phyloP scores from a whole-genome alignment of 2,329 filamentous ascomycete genomes.

The Penicillium capsulatum region DNA sequence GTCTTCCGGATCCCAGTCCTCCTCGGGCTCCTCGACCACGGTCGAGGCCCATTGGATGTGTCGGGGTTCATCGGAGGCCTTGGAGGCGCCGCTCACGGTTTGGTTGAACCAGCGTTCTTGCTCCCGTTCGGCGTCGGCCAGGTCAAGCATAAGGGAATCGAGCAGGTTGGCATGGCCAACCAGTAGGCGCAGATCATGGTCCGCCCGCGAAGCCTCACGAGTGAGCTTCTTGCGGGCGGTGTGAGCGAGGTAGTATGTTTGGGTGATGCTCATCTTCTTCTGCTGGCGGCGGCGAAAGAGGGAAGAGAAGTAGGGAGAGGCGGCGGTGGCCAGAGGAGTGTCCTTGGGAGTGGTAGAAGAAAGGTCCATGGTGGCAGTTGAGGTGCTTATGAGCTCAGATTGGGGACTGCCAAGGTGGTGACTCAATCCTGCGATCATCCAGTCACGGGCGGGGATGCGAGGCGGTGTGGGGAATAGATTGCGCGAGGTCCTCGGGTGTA shows the following conservation, averaged over 20 bases:
- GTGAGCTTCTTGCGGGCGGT: conserved; percentile 95
- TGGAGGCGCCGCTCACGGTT: conserved; percentile 73
- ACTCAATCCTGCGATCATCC: conserved; percentile 28
- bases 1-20: conserved; percentile 66
- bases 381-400: conserved; percentile 27
- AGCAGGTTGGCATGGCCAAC: conserved; percentile 98
- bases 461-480: conserved; percentile 24
- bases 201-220: conserved; percentile 78
- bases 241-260: conserved; percentile 98
- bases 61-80: conserved; percentile 54
- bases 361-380: conserved; percentile 27
- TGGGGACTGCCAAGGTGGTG: conserved; percentile 27
- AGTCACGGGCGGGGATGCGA: conserved; percentile 22
- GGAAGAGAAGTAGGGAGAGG: conserved; percentile 42
- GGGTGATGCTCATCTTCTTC: conserved; percentile 94
- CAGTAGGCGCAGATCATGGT: conserved; percentile 91
- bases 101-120: conserved; percentile 98
- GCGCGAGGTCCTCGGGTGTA: conserved; percentile 2
- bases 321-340: conserved; percentile 28
- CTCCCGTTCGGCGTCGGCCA: conserved; percentile 89
- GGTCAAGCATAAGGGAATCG: conserved; percentile 85
- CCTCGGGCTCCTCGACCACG: conserved; percentile 67
- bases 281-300: conserved; percentile 45
- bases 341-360: conserved; percentile 13
- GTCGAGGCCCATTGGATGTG: conserved; percentile 86